Percentiles rank a stretch among this genome's conserved stretches.
These are phyloP conservation scores for Takashimella koratensis DNA, from an alignment of 1,284 basidiomycete species.

Conservation along the genomic window DNA sequence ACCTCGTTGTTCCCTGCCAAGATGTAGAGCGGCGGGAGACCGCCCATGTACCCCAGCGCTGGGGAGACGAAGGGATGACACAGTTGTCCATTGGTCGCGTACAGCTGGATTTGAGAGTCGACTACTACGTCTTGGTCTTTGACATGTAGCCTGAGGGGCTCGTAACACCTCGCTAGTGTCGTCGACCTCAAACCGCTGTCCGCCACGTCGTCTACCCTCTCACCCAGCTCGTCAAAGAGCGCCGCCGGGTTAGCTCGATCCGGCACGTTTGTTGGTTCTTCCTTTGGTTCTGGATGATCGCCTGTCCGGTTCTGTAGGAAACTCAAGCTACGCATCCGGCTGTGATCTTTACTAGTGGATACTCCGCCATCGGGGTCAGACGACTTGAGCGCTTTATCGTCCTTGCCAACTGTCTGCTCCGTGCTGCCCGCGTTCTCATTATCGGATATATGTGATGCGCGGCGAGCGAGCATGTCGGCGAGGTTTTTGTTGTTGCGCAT, in stretches of 20 bases:
- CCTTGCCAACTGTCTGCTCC: no score
- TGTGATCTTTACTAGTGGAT: no score
- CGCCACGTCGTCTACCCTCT: background rate
- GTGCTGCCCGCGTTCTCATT: no score
- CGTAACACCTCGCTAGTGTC: slow-evolving; percentile 32
- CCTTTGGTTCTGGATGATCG: slow-evolving; percentile 18
- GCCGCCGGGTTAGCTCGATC: slow-evolving; percentile 34
- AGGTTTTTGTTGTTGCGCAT: slow-evolving; percentile 16
- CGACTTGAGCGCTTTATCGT: slow-evolving; percentile 9
- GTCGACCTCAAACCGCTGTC: slow-evolving; percentile 10
- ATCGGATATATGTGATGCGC: no score
- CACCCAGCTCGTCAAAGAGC: slow-evolving; percentile 15
- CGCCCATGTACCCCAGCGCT: slow-evolving; percentile 77
- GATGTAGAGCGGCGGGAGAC: slow-evolving; percentile 80
- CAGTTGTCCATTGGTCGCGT: slow-evolving; percentile 79
- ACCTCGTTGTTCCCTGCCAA: slow-evolving; percentile 89
- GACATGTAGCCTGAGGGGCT: slow-evolving; percentile 26
- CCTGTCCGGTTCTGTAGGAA: background rate
- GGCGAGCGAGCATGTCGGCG: background rate
- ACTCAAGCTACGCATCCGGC: background rate
- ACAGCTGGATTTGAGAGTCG: slow-evolving; percentile 74
- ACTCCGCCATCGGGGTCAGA: background rate
- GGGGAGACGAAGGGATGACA: slow-evolving; percentile 84
- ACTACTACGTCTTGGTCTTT: slow-evolving; percentile 28
- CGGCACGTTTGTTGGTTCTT: slow-evolving; percentile 19